A percentile compares a stretch with the other conserved stretches of the same genome.
These are phyloP conservation scores for Macrocybe gigantea DNA, from an alignment of 768 basidiomycete species.

Conservation along the genomic window DNA sequence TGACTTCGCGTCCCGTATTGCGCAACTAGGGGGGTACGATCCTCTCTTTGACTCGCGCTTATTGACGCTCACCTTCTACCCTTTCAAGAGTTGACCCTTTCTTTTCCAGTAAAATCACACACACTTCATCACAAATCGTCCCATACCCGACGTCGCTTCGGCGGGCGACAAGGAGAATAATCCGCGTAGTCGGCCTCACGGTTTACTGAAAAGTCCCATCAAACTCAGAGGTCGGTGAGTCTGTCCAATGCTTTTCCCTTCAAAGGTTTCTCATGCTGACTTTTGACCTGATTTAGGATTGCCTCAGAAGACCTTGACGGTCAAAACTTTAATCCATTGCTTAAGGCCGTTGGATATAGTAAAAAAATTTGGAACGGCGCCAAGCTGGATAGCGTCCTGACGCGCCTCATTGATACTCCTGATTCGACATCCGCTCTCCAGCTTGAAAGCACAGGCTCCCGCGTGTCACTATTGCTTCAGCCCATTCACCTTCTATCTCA, in stretches of 20 bases:
- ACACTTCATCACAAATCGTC: conserved; percentile 75
- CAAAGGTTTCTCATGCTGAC: neutral
- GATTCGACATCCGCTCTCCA: conserved; percentile 20
- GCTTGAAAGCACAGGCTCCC: conserved; percentile 29
- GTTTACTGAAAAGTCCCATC: conserved; percentile 56
- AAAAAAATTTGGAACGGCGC: conserved; percentile 84
- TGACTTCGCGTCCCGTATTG: conserved; percentile 34
- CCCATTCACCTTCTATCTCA: conserved; percentile 43
- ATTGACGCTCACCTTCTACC: neutral
- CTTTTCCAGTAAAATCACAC: conserved; percentile 75
- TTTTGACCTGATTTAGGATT: conserved; percentile 1
- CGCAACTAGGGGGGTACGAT: conserved; percentile 75
- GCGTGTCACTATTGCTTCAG: no score
- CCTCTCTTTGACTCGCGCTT: neutral
- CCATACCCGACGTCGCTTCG: conserved; percentile 26
- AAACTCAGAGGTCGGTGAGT: conserved; percentile 55
- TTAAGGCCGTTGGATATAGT: conserved; percentile 61
- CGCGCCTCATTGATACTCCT: conserved; percentile 48
- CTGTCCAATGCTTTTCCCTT: neutral
- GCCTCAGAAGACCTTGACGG: conserved; percentile 6
- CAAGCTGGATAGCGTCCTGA: conserved; percentile 68
- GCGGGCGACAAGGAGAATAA: conserved; percentile 63
- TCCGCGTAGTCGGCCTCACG: conserved; percentile 23
- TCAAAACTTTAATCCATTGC: conserved; percentile 40
- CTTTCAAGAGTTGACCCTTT: conserved; percentile 78